phyloP scores from a whole-genome alignment of 352 stramenopile genomes.

The Phytopythium boreale region DNA sequence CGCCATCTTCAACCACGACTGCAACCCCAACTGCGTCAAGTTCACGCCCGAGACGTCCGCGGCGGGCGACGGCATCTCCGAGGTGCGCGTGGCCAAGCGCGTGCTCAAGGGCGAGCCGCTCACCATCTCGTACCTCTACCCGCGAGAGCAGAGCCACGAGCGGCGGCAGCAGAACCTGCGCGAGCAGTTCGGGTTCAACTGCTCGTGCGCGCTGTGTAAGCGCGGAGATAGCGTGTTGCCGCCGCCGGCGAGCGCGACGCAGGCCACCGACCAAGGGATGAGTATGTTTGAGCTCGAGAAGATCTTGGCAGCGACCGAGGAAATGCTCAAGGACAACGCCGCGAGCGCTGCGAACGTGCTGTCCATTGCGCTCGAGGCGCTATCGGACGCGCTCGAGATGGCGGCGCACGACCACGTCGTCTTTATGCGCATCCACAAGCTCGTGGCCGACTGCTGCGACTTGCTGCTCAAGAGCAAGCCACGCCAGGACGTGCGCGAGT shows the following conservation, averaged over 20 bases:
- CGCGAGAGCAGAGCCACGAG: conserved; percentile 84
- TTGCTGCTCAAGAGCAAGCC: conserved; percentile 65
- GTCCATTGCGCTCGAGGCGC: conserved; percentile 65
- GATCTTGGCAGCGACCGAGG: conserved; percentile 50
- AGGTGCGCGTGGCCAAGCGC: conserved; percentile 86
- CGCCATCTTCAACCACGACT: conserved; percentile 94
- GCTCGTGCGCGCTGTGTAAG: conserved; percentile 56
- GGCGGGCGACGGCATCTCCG: conserved; percentile 63
- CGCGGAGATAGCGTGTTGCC: conserved; percentile 70
- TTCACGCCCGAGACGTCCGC: conserved; percentile 60
- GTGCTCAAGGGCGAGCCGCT: conserved; percentile 88
- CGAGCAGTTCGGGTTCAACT: conserved; percentile 92
- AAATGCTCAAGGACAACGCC: conserved; percentile 47
- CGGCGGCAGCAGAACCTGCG: conserved; percentile 76
- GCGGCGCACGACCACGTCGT: conserved; percentile 84
- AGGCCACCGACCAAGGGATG: conserved; percentile 12
- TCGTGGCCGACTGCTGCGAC: conserved; percentile 91
- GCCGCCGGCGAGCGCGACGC: conserved; percentile 17
- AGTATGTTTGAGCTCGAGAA: conserved; percentile 68
- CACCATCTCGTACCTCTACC: conserved; percentile 93
- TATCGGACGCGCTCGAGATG: conserved; percentile 82
- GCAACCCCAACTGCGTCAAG: conserved; percentile 95
- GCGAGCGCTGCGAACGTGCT: conserved; percentile 50
- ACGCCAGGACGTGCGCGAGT: conserved; percentile 66
- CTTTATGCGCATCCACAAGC: conserved; percentile 88